Evolutionary conservation across 257 asterid genomes (phyloP), one percentile per base, ranked within the genome.

Genomic region (Solanum megistacrolobum): DNA sequence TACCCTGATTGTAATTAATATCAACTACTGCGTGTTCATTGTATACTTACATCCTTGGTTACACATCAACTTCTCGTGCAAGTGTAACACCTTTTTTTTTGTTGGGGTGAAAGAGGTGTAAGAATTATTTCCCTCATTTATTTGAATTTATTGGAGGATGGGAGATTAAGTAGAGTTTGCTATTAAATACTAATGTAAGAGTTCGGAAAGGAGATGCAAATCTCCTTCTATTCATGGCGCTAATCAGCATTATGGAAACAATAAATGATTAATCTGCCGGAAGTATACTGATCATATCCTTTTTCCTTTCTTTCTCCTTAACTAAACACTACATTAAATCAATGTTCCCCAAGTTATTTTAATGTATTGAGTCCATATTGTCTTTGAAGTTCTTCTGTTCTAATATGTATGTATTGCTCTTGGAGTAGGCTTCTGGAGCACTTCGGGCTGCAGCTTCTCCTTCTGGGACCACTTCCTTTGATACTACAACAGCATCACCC

Each of bases 381-480:
- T 65, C 41, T 32, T 82, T 27, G 68, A 5, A 82, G 85, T 29
- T 27, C 66, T 8, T 79, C 85, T 8, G 58, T 27, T 82, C 41
- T 82, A 5, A 29, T 29, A 68, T 16, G 35, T 38, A 81, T 84
- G 72, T 76, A 69, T 91, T 39, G 89, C 88, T 87, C 83, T 83
- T 73, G 76, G 84, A 90, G 69, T 89, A 97, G 99, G 92, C 92
- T 90, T 90, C 98, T 86, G 99, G 96, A 69, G 91, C 95, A 83
- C 97, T 92, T 87, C 92, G 99, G 91, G 89, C 98, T 85, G 97
- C 95, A 65, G 98, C 98, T 87, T 96, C 99, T 90, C 98, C 99
- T 86, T 89, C 94, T 74, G 98, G 93, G 66, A 87, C 92, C 87
- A 83, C 94, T 87, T 88, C 98, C 86, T 93, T 93, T 90, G 99